These are phyloP conservation scores for Xerophyta viscosa DNA, from an alignment of 106 monocot genomes.

Conservation along the genomic window DNA sequence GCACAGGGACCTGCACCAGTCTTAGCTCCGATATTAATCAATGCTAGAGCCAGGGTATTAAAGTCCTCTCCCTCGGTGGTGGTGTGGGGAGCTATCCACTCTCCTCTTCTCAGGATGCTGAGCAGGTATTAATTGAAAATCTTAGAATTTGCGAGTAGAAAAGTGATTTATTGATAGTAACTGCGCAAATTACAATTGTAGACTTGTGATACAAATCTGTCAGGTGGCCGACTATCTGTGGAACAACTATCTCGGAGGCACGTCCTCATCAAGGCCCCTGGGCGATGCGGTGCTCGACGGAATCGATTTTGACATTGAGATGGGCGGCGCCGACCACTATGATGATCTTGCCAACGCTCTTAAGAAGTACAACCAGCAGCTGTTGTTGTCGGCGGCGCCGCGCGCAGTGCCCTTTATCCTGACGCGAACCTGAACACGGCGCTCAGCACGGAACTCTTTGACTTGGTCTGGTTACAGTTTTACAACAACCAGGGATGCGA, in stretches of 20 bases:
- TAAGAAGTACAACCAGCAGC: constrained; percentile 11
- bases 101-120: constrained; percentile 24
- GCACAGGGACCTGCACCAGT: constrained; percentile 14
- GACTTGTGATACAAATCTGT: no score
- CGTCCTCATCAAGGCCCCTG: constrained; percentile 28
- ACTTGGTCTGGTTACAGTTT: constrained; percentile 54
- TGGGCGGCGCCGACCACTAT: constrained; percentile 19
- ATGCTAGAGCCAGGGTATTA: constrained; percentile 18
- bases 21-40: constrained; percentile 30
- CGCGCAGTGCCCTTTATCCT: constrained; percentile 53
- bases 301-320: constrained; percentile 51
- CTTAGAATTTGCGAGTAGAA: no score
- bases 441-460: constrained; percentile 33
- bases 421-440: constrained; percentile 26
- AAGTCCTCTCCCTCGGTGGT: constrained; percentile 41
- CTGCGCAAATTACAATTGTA: no score
- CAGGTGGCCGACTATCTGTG: constrained; percentile 39
- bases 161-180: no score
- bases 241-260: constrained; percentile 51
- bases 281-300: constrained; percentile 48
- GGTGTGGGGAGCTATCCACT: constrained; percentile 14
- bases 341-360: constrained; percentile 25
- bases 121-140: constrained; percentile 12
- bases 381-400: constrained; percentile 44
- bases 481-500: constrained; percentile 47